A percentile compares a stretch with the other conserved stretches of the same genome.
phyloP scores from a whole-genome alignment of 2,329 filamentous ascomycete genomes.

The Colletotrichum spaethianum region DNA sequence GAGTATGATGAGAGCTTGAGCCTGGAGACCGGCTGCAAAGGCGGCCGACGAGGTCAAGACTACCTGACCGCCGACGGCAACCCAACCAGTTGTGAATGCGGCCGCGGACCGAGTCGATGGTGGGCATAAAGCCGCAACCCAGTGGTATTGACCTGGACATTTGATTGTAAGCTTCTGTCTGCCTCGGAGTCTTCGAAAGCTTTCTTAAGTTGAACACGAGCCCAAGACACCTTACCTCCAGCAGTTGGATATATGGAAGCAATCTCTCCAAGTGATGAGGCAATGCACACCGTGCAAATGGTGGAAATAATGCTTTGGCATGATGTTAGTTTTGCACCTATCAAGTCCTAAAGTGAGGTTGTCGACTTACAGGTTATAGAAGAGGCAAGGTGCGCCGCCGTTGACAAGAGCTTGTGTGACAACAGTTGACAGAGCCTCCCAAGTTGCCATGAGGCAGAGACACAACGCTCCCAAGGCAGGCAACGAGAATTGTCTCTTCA shows the following conservation, averaged over 20 bases:
- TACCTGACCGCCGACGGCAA: constrained; percentile 61
- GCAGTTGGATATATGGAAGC: constrained; percentile 55
- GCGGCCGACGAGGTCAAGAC: constrained; percentile 63
- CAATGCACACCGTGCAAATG: constrained; percentile 55
- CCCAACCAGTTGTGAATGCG: constrained; percentile 60
- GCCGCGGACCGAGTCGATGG: constrained; percentile 50
- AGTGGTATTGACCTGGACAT: constrained; percentile 59
- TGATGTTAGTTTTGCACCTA: neutral
- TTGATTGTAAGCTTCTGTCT: neutral
- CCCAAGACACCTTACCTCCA: constrained; percentile 44
- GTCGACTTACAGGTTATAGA: constrained; percentile 59
- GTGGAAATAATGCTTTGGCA: constrained; percentile 56
- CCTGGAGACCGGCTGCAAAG: constrained; percentile 60
- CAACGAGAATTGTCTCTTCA: constrained; percentile 54
- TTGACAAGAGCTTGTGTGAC: constrained; percentile 59
- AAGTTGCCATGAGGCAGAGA: constrained; percentile 65
- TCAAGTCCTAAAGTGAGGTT: neutral
- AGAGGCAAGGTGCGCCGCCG: constrained; percentile 61
- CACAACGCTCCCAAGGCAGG: constrained; percentile 60
- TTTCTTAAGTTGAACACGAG: neutral
- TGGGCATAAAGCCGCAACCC: constrained; percentile 57
- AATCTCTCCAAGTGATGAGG: constrained; percentile 56
- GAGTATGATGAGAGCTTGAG: constrained; percentile 59
- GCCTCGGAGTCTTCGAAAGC: neutral
- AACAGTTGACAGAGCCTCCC: constrained; percentile 64